Base-by-base conservation (phyloP, 805 yeast genomes). In the Pichia insulana region DNA sequence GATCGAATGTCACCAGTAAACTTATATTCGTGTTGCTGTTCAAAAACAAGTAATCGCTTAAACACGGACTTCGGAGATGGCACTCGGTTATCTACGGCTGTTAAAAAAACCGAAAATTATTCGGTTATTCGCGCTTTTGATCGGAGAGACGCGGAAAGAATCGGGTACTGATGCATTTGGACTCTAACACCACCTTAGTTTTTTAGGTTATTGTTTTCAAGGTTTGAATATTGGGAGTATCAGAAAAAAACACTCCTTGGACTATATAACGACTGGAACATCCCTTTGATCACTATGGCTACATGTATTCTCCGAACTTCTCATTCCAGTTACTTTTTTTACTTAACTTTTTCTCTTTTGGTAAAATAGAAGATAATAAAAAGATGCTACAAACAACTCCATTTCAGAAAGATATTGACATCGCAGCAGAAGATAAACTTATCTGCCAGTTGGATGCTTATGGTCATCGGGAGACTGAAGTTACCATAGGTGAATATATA, bases 391-490 rank as follows among this genome's bases (percentile, higher is more conserved):
- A 28, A 28, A n/a, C 31, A 7, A 28, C 31, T 12, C 31, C 31
- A 28, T 7, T 12, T 6, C 5, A 5, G 5, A n/a, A 12, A 20
- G 30, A 17, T 19, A 30, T 26, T 2, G 12, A 33, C 11, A 7
- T 15, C 16, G 43, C 12, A 16, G 13, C 31, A 17, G 36, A 38
- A 16, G 17, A 22, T 32, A 33, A 26, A 26, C 30, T 5, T 27
- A 9, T 32, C 17, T 13, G 8, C 4, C 16, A 16, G 9, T 2
- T 19, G 76, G 77, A 27, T 77, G 72, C 50, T 64, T 71, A 36
- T 64, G 71, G 20, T 77, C 77, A 3, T 50, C 71, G 20, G 70
- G 70, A 49, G 77, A 75, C 19, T 59, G 39, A 40, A 35, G 52
- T 58, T 30, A 52, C 63, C 3, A 47, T 62, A 11, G 61, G 76